Base-by-base conservation (phyloP, 345 rosid species). In the Orychophragmus violaceus region DNA sequence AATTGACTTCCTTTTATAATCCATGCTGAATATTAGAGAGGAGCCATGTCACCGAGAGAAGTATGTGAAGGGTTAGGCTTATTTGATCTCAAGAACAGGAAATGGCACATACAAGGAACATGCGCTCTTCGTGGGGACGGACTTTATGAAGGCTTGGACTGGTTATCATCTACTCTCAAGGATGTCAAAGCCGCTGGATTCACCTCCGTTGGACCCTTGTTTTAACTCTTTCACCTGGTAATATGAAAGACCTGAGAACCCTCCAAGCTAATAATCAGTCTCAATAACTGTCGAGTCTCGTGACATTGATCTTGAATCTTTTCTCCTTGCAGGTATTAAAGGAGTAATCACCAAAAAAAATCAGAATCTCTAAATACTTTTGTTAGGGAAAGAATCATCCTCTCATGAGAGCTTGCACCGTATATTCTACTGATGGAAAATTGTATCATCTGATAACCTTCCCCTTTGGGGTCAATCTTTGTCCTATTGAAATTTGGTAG, bases 41-140 rank as follows among this genome's bases (percentile, higher is more conserved):
- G 98, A 72, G 98, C 98, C 60, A 95, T 95, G 99, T 77, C 97
- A 21, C 96, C 98, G 3, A 86, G 77, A 90, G 98, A 95, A 82
- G 99, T 91, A 35, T 82, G 90, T 1, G 91, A 89, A 65, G 96
- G 97, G 49, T 72, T 95, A 65, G 99, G 99, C 24, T 89, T 95
- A 32, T 78, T 85, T 76, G 97, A 86, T 70, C 87, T 91, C 17
- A 87, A 89, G 86, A 87, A 89, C 86, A 82, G 99, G 74, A 95
- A 87, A 76, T 95, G 99, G 99, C 96, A 95, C 75, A 91, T 95
- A 72, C 97, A 95, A 79, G 99, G 97, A 70, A 91, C 98, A 52
- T 91, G 97, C 42, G 99, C 99, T 2, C 84, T 95, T 24, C 83
- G 78, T 71, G 99, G 99, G 62, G 98, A 91, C 18, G 99, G 98